Percentiles rank a stretch among this genome's conserved stretches.
Conservation (phyloP, 352 stramenopile genomes). For the Peronospora destructor region DNA sequence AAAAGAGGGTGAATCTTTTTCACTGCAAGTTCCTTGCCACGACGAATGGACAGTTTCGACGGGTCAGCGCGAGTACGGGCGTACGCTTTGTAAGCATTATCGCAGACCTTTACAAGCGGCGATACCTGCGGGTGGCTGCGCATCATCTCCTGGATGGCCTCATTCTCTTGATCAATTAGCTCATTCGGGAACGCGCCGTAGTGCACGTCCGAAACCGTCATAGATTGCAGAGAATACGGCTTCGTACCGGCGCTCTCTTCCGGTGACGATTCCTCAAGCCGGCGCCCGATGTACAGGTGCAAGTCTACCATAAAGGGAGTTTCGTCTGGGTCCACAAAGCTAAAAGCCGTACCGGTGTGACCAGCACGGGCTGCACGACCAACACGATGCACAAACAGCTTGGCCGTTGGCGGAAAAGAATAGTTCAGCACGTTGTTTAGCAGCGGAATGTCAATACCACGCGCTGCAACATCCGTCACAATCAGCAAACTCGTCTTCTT, state of each 20-base stretch:
- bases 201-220: conserved; percentile 95
- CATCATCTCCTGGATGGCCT: conserved; percentile 90
- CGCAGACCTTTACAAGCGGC: conserved; percentile 86
- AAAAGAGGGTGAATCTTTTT: conserved; percentile 93
- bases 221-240: conserved; percentile 88
- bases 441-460: conserved; percentile 93
- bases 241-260: conserved; percentile 29
- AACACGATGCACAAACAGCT: conserved; percentile 94
- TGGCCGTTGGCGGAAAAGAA: conserved; percentile 90
- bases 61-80: conserved; percentile 91
- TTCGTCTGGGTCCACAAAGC: conserved; percentile 96
- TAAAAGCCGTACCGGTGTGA: conserved; percentile 92
- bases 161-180: conserved; percentile 93
- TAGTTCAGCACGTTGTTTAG: conserved; percentile 97
- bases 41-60: conserved; percentile 91
- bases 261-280: conserved; percentile 67
- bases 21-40: conserved; percentile 88
- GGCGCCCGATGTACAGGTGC: conserved; percentile 92
- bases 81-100: conserved; percentile 98
- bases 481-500: conserved; percentile 89
- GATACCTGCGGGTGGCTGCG: conserved; percentile 65
- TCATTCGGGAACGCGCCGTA: conserved; percentile 96
- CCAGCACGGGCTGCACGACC: conserved; percentile 94
- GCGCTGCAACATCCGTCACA: conserved; percentile 91
- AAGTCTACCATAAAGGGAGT: conserved; percentile 98